Percentiles rank a stretch among this genome's conserved stretches.
Evolutionary conservation across 2,329 filamentous ascomycete species (phyloP).

Genomic region (Cordyceps farinosa): DNA sequence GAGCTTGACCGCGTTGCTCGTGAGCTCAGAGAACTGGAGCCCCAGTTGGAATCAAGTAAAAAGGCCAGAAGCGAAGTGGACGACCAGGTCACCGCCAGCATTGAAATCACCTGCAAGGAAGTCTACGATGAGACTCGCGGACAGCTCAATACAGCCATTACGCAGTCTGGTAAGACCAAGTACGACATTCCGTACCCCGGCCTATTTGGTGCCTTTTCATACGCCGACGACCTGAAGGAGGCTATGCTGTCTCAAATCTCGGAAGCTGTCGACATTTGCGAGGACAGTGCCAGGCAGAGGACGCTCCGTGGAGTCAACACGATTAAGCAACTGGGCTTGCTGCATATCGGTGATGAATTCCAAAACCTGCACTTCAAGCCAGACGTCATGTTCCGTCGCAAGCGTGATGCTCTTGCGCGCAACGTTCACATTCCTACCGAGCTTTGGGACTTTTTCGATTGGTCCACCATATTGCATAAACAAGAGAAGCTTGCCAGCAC

Average conservation of each 20-base stretch:
- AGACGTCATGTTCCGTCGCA: conserved; percentile 90
- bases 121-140: conserved; percentile 81
- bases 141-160: conserved; percentile 71
- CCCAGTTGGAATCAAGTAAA: conserved; percentile 77
- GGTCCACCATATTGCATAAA: conserved; percentile 73
- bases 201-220: conserved; percentile 79
- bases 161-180: conserved; percentile 69
- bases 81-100: conserved; percentile 74
- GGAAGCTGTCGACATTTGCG: conserved; percentile 71
- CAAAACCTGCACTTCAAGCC: conserved; percentile 82
- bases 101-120: conserved; percentile 79
- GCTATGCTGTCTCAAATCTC: conserved; percentile 90
- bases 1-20: conserved; percentile 80
- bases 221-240: conserved; percentile 86
- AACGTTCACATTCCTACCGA: conserved; percentile 87
- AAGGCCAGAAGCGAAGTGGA: conserved; percentile 76
- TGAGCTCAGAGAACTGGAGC: conserved; percentile 79
- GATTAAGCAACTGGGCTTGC: conserved; percentile 82
- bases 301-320: conserved; percentile 77
- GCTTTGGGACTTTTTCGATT: conserved; percentile 89
- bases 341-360: conserved; percentile 86
- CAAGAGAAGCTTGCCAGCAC: conserved; percentile 95
- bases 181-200: conserved; percentile 85
- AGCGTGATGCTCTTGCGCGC: conserved; percentile 74
- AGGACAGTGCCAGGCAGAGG: conserved; percentile 77